phyloP scores from a whole-genome alignment of 495 filamentous ascomycete genomes.

The Penicillium robsamsonii region DNA sequence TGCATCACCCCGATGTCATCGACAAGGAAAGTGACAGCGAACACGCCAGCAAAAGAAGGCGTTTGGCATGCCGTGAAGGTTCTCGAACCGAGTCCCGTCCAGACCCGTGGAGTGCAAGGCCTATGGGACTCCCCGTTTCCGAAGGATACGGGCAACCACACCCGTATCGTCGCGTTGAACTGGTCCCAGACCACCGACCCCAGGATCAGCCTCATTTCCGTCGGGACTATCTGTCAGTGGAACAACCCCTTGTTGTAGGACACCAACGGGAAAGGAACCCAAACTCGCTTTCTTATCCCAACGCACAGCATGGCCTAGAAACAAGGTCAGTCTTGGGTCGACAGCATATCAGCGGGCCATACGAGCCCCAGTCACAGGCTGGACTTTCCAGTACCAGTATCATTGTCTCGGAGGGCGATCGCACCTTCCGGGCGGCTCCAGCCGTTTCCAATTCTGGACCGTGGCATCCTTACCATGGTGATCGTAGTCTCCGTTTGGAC shows the following conservation, averaged over 20 bases:
- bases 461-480: constrained; percentile 20
- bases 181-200: constrained; percentile 18
- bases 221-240: constrained; percentile 25
- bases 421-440: constrained; percentile 14
- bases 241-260: constrained; percentile 19
- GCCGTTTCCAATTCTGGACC: constrained; percentile 14
- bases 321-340: constrained; percentile 20
- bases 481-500: constrained; percentile 22
- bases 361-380: constrained; percentile 13
- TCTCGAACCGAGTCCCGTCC: constrained; percentile 10
- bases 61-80: constrained; percentile 27
- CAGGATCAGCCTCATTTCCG: constrained; percentile 24
- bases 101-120: constrained; percentile 17
- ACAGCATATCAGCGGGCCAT: constrained; percentile 16
- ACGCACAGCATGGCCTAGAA: constrained; percentile 14
- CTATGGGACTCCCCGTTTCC: constrained; percentile 16
- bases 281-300: constrained; percentile 10
- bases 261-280: constrained; percentile 16
- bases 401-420: constrained; percentile 18
- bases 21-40: constrained; percentile 19
- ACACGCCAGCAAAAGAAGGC: constrained; percentile 35
- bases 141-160: constrained; percentile 15
- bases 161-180: constrained; percentile 21
- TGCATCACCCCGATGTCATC: constrained; percentile 11
- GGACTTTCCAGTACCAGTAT: constrained; percentile 17